Evolutionary conservation across 2,329 filamentous ascomycete genomes (phyloP), one percentile per base, ranked within the genome.

Genomic region (Fusarium drepaniforme): DNA sequence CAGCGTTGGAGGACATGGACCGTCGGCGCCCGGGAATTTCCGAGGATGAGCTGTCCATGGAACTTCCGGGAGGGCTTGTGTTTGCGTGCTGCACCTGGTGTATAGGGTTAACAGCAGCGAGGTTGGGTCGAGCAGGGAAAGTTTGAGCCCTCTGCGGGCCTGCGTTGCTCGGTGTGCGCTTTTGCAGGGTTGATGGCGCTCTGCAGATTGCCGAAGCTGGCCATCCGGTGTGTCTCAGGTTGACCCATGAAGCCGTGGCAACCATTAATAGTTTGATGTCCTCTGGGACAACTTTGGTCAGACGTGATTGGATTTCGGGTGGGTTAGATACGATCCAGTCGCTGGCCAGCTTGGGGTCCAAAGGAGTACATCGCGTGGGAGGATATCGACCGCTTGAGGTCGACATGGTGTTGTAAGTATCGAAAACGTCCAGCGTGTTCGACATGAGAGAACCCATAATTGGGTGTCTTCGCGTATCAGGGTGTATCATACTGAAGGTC

Each of bases 401-500:
- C 1, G 89, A 88, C 33, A 91, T 84, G 0, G 89, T 88, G 6
- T 86, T 89, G 80, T 94, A 96, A 4, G 86, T 87, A 74, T 96
- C 92, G 70, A 91, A 89, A 58, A 96, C 89, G 60, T 94, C 91
- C 35, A 96, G 88, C 15, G 88, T 89, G 6, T 87, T 86, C 15
- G 88, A 87, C 5, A 89, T 92, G 53, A 96, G 86, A 3, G 88
- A 90, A 1, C 93, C 94, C 83, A 96, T 89, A 78, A 96, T 90
- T 6, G 94, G 93, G 79, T 96, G 94, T 15, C 92, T 90, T 38
- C 93, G 87, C 11, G 89, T 90, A 57, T 89, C 88, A 0, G 93
- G 90, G 75, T 93, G 90, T 77, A 96, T 91, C 72, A 94, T 90
- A 83, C 93, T 95, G 80, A 96, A 96, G 11, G 91, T 94, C 84